A percentile compares a stretch with the other conserved stretches of the same genome.
These are phyloP conservation scores for Colletotrichum sp. DNA, from an alignment of 2,329 filamentous ascomycete species.

Conservation along the genomic window DNA sequence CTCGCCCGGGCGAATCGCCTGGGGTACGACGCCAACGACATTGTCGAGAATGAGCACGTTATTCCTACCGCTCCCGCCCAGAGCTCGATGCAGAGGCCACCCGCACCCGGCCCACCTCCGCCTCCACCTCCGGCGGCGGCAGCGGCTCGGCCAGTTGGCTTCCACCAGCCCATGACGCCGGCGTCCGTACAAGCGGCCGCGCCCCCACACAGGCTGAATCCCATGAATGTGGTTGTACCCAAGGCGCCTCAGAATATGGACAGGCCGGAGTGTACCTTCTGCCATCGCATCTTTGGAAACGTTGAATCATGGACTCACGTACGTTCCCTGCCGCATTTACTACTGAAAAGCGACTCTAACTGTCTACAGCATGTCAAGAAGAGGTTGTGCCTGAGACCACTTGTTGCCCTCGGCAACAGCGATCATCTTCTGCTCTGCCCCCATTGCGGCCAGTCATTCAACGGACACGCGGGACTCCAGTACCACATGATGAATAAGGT, in stretches of 20 bases:
- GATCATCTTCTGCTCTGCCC: conserved; percentile 37
- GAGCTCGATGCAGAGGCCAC: not conserved
- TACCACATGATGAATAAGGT: conserved; percentile 52
- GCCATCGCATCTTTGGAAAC: conserved; percentile 20
- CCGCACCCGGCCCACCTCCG: not conserved
- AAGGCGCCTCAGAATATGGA: not conserved
- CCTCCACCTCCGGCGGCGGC: not conserved
- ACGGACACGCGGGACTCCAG: conserved; percentile 41
- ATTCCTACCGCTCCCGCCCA: conserved; percentile 31
- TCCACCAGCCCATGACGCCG: not conserved
- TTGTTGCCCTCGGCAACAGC: conserved; percentile 12
- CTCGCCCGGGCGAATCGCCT: conserved; percentile 62
- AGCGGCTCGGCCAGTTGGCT: not conserved
- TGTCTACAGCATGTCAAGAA: conserved; percentile 37
- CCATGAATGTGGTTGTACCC: not conserved
- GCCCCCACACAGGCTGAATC: not conserved
- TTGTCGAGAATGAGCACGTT: conserved; percentile 51
- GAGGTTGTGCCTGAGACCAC: conserved; percentile 34
- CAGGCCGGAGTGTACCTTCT: conserved; percentile 13
- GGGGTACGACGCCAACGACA: conserved; percentile 58
- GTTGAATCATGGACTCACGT: conserved; percentile 10
- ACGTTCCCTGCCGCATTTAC: not conserved
- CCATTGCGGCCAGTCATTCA: conserved; percentile 52
- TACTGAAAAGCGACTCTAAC: not conserved
- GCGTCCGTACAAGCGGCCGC: not conserved